These are phyloP conservation scores for Chaetomium sp. DNA, from an alignment of 2,329 filamentous ascomycete species.

Conservation along the genomic window DNA sequence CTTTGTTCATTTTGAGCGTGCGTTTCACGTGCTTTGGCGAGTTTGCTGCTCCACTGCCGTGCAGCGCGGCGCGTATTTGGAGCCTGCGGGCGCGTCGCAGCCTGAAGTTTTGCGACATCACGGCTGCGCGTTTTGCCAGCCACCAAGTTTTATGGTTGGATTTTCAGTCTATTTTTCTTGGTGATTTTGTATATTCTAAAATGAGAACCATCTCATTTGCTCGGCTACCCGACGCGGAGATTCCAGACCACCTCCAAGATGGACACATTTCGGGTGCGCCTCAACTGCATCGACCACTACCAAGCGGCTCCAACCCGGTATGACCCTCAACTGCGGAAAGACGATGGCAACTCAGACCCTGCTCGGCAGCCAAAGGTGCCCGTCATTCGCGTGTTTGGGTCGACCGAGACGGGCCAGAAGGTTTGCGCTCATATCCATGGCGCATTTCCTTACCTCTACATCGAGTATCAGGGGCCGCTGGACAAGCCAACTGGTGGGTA, in stretches of 20 bases:
- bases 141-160: neutral
- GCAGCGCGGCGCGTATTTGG: slow-evolving; percentile 4
- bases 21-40: slow-evolving; percentile 12
- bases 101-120: neutral
- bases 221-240: neutral
- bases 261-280: slow-evolving; percentile 79
- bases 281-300: slow-evolving; percentile 96
- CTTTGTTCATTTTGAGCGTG: neutral
- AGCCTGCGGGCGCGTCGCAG: slow-evolving; percentile 2
- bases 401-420: slow-evolving; percentile 90
- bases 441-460: slow-evolving; percentile 90
- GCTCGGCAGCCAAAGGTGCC: slow-evolving; percentile 68
- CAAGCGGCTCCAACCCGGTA: slow-evolving; percentile 71
- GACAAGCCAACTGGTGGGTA: slow-evolving; percentile 58
- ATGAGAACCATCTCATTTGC: slow-evolving; percentile 1
- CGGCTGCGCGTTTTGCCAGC: neutral
- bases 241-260: slow-evolving; percentile 26
- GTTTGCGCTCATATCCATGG: slow-evolving; percentile 95
- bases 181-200: neutral
- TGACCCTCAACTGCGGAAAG: slow-evolving; percentile 70
- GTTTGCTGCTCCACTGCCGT: neutral
- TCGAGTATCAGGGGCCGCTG: slow-evolving; percentile 72
- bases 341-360: slow-evolving; percentile 51
- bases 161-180: neutral
- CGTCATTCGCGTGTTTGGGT: slow-evolving; percentile 83